Base-by-base conservation (phyloP, 768 basidiomycete genomes). In the Leccinum subtestaceum region DNA sequence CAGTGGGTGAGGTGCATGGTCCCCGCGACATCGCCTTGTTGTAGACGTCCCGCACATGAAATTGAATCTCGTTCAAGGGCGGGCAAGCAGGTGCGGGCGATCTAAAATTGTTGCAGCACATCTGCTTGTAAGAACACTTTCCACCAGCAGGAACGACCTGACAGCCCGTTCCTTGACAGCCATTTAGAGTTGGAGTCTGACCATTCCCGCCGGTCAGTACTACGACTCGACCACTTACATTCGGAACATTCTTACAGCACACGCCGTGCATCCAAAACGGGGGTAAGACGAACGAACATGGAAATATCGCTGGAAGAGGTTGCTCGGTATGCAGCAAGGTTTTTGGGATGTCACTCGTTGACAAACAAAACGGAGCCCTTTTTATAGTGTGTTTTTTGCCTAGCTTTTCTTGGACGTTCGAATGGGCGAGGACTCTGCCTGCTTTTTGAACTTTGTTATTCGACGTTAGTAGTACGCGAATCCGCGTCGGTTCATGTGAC, bases 281-380 rank as follows among this genome's bases (percentile, higher is more conserved):
- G 45, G 13, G 43, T 40, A 29, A 57, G 38, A 40, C 48, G 62
- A 51, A 21, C 29, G 7, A 63, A 59, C 62, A 63, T 63, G 53
- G 10, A 4, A 15, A n/a, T n/a, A 43, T 43, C 7, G 40, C 11
- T 10, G 1, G 4, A 50, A 25, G 21, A 21, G 47, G 59, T 17
- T 0, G 43, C 12, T n/a, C 11, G n/a, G 5, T 29, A 10, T 48
- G 49, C 11, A 19, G 49, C 19, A 13, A 29, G n/a, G 40, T 4
- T 43, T 17, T 29, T 11, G 15, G 25, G 12, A 9, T 40, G 38
- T 40, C 15, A 8, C 2, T 43, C n/a, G 9, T 43, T n/a, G 8
- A 17, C 17, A 43, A n/a, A 43, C 9, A 10, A 17, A 43, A n/a
- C 2, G n/a, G n/a, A 10, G n/a, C 40, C 3, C 17, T 43, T 43